These are phyloP conservation scores for Fusarium dlaminii DNA, from an alignment of 2,329 filamentous ascomycete species.

Conservation along the genomic window DNA sequence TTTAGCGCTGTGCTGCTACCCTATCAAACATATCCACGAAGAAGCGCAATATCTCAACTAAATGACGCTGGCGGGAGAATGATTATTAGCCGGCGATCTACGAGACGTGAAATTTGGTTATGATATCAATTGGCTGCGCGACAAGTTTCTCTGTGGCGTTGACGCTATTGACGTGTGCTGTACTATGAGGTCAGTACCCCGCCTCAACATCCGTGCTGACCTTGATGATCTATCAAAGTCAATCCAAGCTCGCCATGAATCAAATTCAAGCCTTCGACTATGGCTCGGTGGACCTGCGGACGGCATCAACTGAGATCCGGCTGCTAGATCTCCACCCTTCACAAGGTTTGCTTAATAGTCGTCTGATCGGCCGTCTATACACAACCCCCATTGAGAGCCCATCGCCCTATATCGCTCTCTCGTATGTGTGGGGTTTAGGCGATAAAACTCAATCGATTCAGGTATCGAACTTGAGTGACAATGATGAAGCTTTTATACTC, in stretches of 20 bases:
- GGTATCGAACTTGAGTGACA: fast-evolving
- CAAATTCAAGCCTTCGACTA: neutral
- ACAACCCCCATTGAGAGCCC: fast-evolving
- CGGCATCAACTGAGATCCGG: neutral
- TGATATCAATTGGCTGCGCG: neutral
- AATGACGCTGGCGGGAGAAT: neutral
- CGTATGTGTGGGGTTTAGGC: neutral
- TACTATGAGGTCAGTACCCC: neutral
- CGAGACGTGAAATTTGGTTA: neutral
- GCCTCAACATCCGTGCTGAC: neutral
- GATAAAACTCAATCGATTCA: neutral
- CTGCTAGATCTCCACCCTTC: neutral
- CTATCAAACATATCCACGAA: neutral
- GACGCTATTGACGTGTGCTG: neutral
- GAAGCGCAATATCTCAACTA: neutral
- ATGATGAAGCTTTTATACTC: neutral
- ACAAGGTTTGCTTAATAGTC: fast-evolving
- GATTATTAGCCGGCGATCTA: fast-evolving
- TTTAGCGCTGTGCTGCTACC: neutral
- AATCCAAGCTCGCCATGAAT: neutral
- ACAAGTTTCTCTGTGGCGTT: neutral
- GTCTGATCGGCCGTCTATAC: neutral
- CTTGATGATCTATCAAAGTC: neutral
- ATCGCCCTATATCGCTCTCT: neutral
- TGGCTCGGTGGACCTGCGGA: neutral